Evolutionary conservation across 768 basidiomycete genomes (phyloP).

Genomic region (Tephrocybe sp.): DNA sequence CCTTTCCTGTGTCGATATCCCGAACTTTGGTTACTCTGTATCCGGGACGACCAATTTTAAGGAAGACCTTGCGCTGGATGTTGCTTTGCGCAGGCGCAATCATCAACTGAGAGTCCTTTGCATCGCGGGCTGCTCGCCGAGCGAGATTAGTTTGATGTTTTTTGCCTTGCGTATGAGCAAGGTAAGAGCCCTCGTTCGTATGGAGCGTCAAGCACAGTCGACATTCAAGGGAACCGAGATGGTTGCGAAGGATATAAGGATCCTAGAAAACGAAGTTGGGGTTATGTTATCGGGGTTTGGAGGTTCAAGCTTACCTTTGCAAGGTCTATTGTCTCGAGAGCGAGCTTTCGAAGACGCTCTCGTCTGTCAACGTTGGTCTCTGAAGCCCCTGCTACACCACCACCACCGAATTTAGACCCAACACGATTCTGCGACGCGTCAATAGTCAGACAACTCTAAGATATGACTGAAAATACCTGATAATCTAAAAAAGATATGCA

Average conservation of each 20-base stretch:
- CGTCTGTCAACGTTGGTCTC: conserved; percentile 95
- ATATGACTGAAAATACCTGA: conserved; percentile 44
- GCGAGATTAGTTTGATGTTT: conserved; percentile 99
- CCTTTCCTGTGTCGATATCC: conserved; percentile 84
- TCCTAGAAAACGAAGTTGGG: conserved; percentile 50
- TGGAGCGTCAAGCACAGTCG: conserved; percentile 95
- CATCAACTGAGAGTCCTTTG: conserved; percentile 90
- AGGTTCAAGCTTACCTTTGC: conserved; percentile 68
- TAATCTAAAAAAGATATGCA: conserved; percentile 49
- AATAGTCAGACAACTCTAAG: conserved; percentile 5
- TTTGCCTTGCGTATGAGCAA: conserved; percentile 99
- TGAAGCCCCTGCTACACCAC: conserved; percentile 91
- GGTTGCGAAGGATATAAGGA: conserved; percentile 98
- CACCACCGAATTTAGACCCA: conserved; percentile 93
- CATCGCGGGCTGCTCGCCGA: conserved; percentile 93
- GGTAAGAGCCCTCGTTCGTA: conserved; percentile 99
- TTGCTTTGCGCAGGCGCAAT: conserved; percentile 77
- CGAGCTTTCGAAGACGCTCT: conserved; percentile 92
- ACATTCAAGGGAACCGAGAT: conserved; percentile 97
- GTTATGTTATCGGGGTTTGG: background rate
- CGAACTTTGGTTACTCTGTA: conserved; percentile 97
- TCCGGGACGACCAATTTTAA: conserved; percentile 95
- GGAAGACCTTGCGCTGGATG: conserved; percentile 89
- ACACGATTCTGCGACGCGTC: conserved; percentile 75
- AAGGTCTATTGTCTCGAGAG: conserved; percentile 95